Percentiles rank a stretch among this genome's conserved stretches.
Conservation (phyloP, 1,284 basidiomycete genomes). For the Marasmius oreades region DNA sequence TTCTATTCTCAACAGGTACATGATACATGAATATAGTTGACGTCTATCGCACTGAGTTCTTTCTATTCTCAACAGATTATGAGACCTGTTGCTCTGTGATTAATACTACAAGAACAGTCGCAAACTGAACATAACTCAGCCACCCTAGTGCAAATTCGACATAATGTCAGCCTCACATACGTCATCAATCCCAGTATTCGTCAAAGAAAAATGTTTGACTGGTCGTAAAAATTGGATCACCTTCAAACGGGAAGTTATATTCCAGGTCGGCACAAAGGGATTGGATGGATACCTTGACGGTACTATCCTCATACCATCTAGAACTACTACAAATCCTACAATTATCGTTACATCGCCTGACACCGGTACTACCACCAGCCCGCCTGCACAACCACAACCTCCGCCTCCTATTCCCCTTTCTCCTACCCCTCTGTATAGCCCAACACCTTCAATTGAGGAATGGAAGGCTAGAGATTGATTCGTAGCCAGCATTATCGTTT, state of each 20-base stretch:
- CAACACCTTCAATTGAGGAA: background rate
- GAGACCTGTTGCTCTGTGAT: background rate
- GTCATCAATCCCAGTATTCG: background rate
- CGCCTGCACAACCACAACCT: background rate
- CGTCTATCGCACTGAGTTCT: background rate
- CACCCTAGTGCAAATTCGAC: background rate
- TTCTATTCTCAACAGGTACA: background rate
- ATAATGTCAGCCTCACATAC: background rate
- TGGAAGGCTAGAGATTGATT: background rate
- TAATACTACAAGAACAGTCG: too few relatives aligned
- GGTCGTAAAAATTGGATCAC: background rate
- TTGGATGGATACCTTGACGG: background rate
- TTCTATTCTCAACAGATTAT: background rate
- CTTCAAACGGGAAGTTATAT: background rate
- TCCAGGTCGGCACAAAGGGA: background rate
- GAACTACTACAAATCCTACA: background rate
- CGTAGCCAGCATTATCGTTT: background rate
- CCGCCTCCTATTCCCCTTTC: background rate
- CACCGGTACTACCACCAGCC: too few relatives aligned
- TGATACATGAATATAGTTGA: background rate
- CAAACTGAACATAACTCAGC: background rate
- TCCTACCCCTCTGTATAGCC: background rate
- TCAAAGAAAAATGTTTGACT: background rate
- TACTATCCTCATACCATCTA: background rate
- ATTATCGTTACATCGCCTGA: background rate